Evolutionary conservation across 495 filamentous ascomycete genomes (phyloP), one percentile per base, ranked within the genome.

Genomic region (Podospora conica): DNA sequence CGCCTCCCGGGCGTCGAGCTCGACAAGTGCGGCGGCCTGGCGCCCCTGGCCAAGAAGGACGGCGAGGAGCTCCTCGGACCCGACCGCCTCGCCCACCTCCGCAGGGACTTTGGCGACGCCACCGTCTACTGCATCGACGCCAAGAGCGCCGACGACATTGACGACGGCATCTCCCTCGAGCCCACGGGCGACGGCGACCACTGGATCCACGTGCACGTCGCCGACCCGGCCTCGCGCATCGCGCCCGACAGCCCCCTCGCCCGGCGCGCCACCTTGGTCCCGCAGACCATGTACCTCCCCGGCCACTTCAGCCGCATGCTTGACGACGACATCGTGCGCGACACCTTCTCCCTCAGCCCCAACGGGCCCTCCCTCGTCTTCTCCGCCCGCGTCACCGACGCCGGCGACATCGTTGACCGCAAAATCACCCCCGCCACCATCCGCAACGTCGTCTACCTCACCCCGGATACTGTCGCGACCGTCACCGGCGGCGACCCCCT

Each of bases 181-280:
- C 76, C 75, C 10, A 82, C 90, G 2, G 78, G 81, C 0, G 76
- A 79, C 1, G 81, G 81, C 4, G 84, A 89, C 18, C 89, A 85
- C 70, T 98, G 96, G 96, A 79, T 98, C 29, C 92, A 91, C 71
- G 76, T 96, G 11, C 95, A 98, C 72, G 81, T 96, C 40, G 95
- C 96, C n/a, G 95, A 98, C 71, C 96, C 94, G 2, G 89, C 93
- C 4, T 91, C 95, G n/a, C 90, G 89, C 68, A 81, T 98, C 62
- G 55, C 73, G 1, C 83, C 82, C 12, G 80, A 87, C 20, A 79
- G 86, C 57, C 71, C 77, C 11, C 73, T 91, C 18, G 86, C 88
- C 21, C 77, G 85, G 67, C 84, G 88, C 68, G 93, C 93, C 0
- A 82, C 86, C 31, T 76, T 84, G 29, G 80, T 88, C 28, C 77